Evolutionary conservation across 2,329 filamentous ascomycete species (phyloP), one percentile per base, ranked within the genome.

Genomic region (Colletotrichum spinosum): DNA sequence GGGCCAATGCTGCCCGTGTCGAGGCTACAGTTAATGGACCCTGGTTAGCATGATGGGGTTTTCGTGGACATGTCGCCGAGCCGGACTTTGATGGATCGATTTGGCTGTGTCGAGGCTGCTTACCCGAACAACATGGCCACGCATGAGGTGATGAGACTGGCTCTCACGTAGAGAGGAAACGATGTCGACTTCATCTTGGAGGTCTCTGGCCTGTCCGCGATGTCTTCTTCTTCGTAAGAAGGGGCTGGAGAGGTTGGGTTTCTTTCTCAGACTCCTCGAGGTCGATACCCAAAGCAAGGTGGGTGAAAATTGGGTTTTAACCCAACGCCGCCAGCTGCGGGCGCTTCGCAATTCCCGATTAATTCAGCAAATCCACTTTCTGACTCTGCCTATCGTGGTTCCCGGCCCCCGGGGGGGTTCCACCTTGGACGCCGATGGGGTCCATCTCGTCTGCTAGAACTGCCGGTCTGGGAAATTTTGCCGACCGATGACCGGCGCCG

Each of bases 1-100:
- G 87, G 83, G 2, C 88, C 87, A 56, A 89, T 87, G 34, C 80
- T 84, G 9, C 86, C 85, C 0, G 86, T 78, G 44, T 79, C 77
- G 46, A 74, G 70, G 52, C 73, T 71, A 62, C 25, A 25, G 3
- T 13, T 13, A 12, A 35, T 48, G 11, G 17, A 5, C 25, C 7
- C 8, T 10, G 55, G 34, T 65, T 12, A 67, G 55, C n/a, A 25
- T 12, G 17, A 35, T 5, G 38, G 39, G 46, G 17, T 1, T 35
- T 17, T 11, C 33, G 15, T 0, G 4, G n/a, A 55, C 25, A 44
- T 33, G 34, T 38, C 10, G 34, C 45, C 12, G 51, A 25, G 8
- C 15, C 8, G 39, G 25, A 15, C 33, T 25, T 25, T 25, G 34
- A 10, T 8, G 10, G 11, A 42, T 13, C 8, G 44, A 48, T 33